Percentiles rank a stretch among this genome's conserved stretches.
Conservation (phyloP, 139 green algal genomes). For the Chlorella sp. region DNA sequence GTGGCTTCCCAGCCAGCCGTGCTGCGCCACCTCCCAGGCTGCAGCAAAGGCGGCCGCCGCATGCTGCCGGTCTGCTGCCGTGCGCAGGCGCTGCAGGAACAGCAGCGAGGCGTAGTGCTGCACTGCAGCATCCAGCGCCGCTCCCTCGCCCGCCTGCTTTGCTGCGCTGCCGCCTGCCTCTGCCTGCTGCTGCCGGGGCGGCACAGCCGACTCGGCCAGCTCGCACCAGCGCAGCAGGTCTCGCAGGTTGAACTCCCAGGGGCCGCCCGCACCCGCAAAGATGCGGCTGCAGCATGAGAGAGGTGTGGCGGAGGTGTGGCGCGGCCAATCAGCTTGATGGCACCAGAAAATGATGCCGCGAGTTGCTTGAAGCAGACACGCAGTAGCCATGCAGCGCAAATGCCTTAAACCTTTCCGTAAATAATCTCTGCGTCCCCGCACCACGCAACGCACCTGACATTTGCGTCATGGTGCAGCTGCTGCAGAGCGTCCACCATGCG, state of each 20-base stretch:
- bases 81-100: slow-evolving; percentile 88
- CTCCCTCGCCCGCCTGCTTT: slow-evolving; percentile 9
- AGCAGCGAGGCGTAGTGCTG: slow-evolving; percentile 78
- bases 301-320: too few species aligned
- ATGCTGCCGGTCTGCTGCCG: slow-evolving; percentile 65
- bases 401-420: too few species aligned
- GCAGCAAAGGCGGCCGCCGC: slow-evolving; percentile 58
- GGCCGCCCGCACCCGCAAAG: slow-evolving; percentile 84
- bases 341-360: neutral
- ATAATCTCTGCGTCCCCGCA: neutral
- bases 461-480: slow-evolving; percentile 68
- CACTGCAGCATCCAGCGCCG: slow-evolving; percentile 59
- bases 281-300: slow-evolving; percentile 6
- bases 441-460: slow-evolving; percentile 30
- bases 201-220: slow-evolving; percentile 61
- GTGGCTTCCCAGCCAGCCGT: neutral
- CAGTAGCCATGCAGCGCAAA: too few species aligned
- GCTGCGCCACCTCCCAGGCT: neutral
- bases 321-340: too few species aligned
- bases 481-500: slow-evolving; percentile 87
- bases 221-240: slow-evolving; percentile 98
- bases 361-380: too few species aligned
- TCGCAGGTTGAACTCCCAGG: slow-evolving; percentile 99
- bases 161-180: neutral
- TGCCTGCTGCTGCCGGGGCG: slow-evolving; percentile 7